A percentile compares a stretch with the other conserved stretches of the same genome.
These are phyloP conservation scores for Caryopteris hybrid DNA, from an alignment of 305 asterid genomes.

Conservation along the genomic window DNA sequence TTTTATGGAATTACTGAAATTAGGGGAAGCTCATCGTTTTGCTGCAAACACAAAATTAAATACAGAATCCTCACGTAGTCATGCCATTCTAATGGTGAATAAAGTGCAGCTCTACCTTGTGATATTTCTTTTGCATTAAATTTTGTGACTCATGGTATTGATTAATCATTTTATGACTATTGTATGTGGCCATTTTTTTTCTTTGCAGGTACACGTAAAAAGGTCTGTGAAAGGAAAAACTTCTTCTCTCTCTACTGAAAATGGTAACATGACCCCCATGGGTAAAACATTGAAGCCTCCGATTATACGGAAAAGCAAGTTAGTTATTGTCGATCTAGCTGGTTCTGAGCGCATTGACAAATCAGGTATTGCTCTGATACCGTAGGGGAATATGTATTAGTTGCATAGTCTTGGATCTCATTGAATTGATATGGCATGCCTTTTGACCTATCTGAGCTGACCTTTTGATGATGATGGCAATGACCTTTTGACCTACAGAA, in stretches of 20 bases:
- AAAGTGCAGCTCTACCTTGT: constrained; percentile 4
- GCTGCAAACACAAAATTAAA: constrained; percentile 89
- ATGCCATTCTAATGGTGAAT: constrained; percentile 87
- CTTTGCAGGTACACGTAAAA: constrained; percentile 60
- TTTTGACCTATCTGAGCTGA: neutral
- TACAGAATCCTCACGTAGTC: constrained; percentile 95
- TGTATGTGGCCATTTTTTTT: neutral
- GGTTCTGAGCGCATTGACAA: constrained; percentile 93
- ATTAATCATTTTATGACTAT: constrained; percentile 6
- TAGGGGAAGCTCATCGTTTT: constrained; percentile 91
- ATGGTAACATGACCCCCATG: constrained; percentile 41
- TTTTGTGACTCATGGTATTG: constrained; percentile 6
- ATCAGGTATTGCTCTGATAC: constrained; percentile 47
- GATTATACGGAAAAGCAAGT: constrained; percentile 70
- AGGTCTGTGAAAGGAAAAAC: constrained; percentile 70
- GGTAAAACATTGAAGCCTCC: constrained; percentile 65
- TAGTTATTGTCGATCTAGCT: constrained; percentile 89
- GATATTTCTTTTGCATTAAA: constrained; percentile 6
- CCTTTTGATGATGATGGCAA: neutral
- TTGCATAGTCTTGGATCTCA: neutral
- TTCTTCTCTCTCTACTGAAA: constrained; percentile 48
- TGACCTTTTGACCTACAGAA: neutral
- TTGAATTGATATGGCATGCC: neutral
- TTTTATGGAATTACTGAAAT: constrained; percentile 57
- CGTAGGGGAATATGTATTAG: neutral